Evolutionary conservation across 345 rosid genomes (phyloP), one percentile per base, ranked within the genome.

Genomic region (Diplotaxis tenuifolia): DNA sequence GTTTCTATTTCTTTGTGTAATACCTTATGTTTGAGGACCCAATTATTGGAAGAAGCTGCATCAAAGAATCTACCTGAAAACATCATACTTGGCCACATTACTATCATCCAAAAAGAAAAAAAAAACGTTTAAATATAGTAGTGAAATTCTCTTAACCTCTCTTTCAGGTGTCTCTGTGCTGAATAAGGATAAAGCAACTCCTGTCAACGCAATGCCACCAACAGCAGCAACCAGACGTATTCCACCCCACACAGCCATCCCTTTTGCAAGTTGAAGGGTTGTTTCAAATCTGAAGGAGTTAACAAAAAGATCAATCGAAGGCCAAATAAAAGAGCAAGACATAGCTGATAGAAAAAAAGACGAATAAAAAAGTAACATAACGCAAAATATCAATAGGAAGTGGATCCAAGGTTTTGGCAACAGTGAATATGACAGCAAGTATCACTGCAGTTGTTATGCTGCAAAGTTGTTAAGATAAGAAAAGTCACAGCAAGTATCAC

Each of bases 331-430:
- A 12, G 54, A 72, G 18, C 25, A 73, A 78, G 18, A 28, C 72
- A 14, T 42, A n/a, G 19, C 28, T 3, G 1, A 19, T 8, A 36
- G 10, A 2, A 25, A 42, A 42, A 42, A 15, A 5, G 47, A 42
- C 0, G 32, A 11, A 5, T 5, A 45, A 25, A 25, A 61, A 5
- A 73, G 47, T 88, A 95, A 96, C 97, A 77, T 88, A 91, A 74
- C 88, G 86, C 65, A 85, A 88, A 68, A 95, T 65, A 61, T 95
- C 96, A 64, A 83, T 79, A 73, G 97, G 92, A 83, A 89, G 89
- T 5, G 97, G 99, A 29, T 83, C 86, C 40, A 87, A 92, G 59
- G 89, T 79, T 67, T 82, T 86, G 22, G 88, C 81, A 78, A 89
- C 82, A 12, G 84, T 79, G 76, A 70, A 94, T 61, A 94, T 68